phyloP scores from a whole-genome alignment of 169 alveolate species.

The Plasmodium yoelii region DNA sequence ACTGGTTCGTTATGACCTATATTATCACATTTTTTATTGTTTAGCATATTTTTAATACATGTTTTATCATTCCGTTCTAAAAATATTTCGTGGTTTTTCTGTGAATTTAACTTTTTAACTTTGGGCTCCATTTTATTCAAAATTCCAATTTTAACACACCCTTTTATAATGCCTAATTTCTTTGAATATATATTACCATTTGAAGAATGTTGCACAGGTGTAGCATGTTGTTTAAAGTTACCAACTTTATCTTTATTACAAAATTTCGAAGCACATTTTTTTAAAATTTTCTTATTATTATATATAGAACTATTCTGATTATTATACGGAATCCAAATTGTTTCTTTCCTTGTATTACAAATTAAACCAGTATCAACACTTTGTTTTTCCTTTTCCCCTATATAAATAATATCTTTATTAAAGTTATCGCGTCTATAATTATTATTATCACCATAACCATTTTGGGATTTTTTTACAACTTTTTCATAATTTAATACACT shows the following conservation, averaged over 20 bases:
- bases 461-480: not conserved
- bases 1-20: not conserved
- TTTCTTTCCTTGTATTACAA: not conserved
- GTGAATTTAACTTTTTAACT: not conserved
- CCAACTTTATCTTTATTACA: not conserved
- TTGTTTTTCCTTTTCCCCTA: not conserved
- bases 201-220: not conserved
- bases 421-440: not conserved
- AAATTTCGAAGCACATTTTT: not conserved
- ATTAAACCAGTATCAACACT: not conserved
- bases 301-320: constrained; percentile 8
- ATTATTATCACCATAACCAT: not conserved
- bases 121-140: not conserved
- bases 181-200: not conserved
- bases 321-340: not conserved
- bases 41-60: not conserved
- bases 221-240: not conserved
- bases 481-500: not conserved
- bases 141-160: not conserved
- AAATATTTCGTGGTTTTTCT: constrained; percentile 9
- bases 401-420: constrained; percentile 12
- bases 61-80: constrained; percentile 5
- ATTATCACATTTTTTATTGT: not conserved
- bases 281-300: constrained; percentile 3
- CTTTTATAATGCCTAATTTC: not conserved